These are phyloP conservation scores for Colletotrichum eremochloae DNA, from an alignment of 2,329 filamentous ascomycete species.

Conservation along the genomic window DNA sequence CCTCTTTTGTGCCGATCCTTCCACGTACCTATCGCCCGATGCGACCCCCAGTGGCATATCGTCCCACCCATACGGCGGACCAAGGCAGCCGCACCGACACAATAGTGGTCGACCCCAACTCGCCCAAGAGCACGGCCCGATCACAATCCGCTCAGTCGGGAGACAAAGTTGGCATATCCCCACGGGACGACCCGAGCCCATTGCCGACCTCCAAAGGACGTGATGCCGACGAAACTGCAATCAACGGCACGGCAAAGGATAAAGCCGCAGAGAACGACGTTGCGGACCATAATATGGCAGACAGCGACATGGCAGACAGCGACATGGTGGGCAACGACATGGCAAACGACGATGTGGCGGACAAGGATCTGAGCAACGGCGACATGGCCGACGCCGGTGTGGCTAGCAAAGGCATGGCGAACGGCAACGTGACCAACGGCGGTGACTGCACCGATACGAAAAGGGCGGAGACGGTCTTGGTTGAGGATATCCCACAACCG, in stretches of 20 bases:
- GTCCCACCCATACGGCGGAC: not conserved
- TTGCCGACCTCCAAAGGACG: not conserved
- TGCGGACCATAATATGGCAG: no score
- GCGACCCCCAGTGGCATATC: not conserved
- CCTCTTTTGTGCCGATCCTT: not conserved
- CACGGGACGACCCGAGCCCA: not conserved
- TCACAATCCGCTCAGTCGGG: no score
- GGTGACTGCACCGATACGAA: not conserved
- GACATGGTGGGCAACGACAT: not conserved
- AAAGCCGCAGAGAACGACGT: not conserved
- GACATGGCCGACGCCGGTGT: no score
- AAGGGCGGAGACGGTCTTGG: not conserved
- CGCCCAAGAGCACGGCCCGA: not conserved
- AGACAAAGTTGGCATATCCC: not conserved
- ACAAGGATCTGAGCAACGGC: no score
- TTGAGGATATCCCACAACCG: not conserved
- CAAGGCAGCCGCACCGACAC: not conserved
- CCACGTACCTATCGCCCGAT: not conserved
- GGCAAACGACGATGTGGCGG: no score
- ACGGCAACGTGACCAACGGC: no score
- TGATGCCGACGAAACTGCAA: not conserved
- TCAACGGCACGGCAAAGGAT: not conserved
- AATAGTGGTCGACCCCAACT: not conserved
- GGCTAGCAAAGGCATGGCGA: no score
- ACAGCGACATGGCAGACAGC: not conserved